phyloP scores from a whole-genome alignment of 805 yeast species.

The Zygosaccharomyces rouxii region DNA sequence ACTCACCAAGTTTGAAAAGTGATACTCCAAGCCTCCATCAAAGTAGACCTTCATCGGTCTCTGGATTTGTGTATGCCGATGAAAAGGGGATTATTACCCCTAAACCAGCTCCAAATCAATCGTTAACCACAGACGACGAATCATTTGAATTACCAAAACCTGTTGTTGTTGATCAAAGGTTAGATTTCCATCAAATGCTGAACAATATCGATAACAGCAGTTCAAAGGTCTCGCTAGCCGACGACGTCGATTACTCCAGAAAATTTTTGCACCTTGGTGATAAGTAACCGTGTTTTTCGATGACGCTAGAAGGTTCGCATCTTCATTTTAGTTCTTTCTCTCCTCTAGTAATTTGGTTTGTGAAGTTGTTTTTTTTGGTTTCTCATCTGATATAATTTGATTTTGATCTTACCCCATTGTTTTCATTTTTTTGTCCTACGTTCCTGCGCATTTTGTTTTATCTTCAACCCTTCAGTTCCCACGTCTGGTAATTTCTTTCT shows the following conservation, averaged over 20 bases:
- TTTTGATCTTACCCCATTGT: not conserved
- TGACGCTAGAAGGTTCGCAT: slow-evolving; percentile 3
- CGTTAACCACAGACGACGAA: slow-evolving; percentile 11
- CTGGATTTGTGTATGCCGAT: slow-evolving; percentile 22
- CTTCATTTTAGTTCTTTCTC: slow-evolving; percentile 1
- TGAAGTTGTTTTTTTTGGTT: not conserved
- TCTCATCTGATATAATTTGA: not conserved
- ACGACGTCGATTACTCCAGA: slow-evolving; percentile 47
- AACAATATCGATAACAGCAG: slow-evolving; percentile 7
- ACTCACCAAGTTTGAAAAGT: slow-evolving; percentile 15
- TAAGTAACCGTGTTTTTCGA: slow-evolving; percentile 8
- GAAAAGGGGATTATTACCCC: slow-evolving; percentile 22
- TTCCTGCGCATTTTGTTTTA: not conserved
- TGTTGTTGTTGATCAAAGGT: slow-evolving; percentile 39
- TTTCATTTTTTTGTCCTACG: not conserved
- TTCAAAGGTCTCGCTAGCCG: slow-evolving; percentile 38
- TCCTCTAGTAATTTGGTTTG: not conserved
- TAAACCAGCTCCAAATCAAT: not conserved
- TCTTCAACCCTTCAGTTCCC: not conserved
- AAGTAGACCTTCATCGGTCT: slow-evolving; percentile 14
- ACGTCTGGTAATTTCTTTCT: not conserved
- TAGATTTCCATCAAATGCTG: slow-evolving; percentile 29
- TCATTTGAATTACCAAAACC: slow-evolving; percentile 23
- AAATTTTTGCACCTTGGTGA: slow-evolving; percentile 45
- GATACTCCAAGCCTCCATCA: slow-evolving; percentile 13